Percentiles rank a stretch among this genome's conserved stretches.
These are phyloP conservation scores for Suhomyces panamericanus DNA, from an alignment of 1,139 yeast genomes.

Conservation along the genomic window DNA sequence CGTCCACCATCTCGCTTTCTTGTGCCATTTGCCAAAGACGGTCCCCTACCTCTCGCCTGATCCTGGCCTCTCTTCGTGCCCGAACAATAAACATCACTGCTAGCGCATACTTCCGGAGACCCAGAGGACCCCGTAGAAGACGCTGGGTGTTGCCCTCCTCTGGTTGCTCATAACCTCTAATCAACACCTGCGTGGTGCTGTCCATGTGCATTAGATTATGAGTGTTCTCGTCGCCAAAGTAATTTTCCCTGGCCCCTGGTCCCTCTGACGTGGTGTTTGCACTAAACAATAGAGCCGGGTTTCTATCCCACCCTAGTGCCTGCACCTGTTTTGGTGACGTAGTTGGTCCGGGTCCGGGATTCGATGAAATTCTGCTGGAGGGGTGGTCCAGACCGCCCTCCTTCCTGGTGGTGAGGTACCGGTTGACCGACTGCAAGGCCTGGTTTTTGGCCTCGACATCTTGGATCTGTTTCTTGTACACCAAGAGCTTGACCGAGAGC, in stretches of 20 bases:
- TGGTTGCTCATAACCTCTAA: not conserved
- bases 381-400: not conserved
- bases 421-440: slow-evolving; percentile 11
- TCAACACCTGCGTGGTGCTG: slow-evolving; percentile 1
- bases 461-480: slow-evolving; percentile 12
- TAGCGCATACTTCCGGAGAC: slow-evolving; percentile 1
- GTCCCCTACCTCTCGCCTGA: not conserved
- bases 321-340: not conserved
- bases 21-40: not conserved
- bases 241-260: not conserved
- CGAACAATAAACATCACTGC: slow-evolving; percentile 1
- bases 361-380: too few relatives aligned
- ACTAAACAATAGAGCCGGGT: not conserved
- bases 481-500: slow-evolving; percentile 11
- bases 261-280: not conserved
- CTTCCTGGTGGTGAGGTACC: not conserved
- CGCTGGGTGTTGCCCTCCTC: slow-evolving; percentile 1
- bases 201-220: slow-evolving; percentile 1
- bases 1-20: not conserved
- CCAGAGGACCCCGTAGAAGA: not conserved
- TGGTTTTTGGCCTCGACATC: slow-evolving; percentile 12
- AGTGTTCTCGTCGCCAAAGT: slow-evolving; percentile 1
- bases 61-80: not conserved
- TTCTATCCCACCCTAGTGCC: not conserved
- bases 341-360: not conserved